phyloP scores from a whole-genome alignment of 75 land plant species.

The Larix kaempferi region DNA sequence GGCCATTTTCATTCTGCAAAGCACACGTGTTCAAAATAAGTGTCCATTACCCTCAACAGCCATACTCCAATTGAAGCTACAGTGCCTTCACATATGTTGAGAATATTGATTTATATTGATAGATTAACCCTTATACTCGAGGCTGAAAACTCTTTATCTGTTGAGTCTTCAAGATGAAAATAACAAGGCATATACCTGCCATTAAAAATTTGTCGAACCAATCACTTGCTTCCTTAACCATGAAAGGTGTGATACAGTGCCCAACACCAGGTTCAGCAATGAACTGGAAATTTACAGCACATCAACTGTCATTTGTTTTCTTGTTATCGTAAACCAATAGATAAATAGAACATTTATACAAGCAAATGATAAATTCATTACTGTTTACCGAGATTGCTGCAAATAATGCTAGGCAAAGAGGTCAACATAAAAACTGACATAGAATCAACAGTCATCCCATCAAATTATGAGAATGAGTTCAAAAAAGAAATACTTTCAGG shows the following conservation, averaged over 20 bases:
- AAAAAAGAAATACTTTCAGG: not conserved
- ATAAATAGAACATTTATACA: not conserved
- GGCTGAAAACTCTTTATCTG: no score
- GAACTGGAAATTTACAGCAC: slow-evolving; percentile 36
- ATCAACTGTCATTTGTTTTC: not conserved
- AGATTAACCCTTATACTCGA: no score
- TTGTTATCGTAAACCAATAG: not conserved
- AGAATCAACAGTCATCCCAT: not conserved
- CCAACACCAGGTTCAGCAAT: slow-evolving; percentile 67
- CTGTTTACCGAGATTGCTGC: not conserved
- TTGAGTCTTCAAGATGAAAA: no score
- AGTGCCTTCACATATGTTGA: no score
- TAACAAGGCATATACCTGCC: slow-evolving; percentile 1
- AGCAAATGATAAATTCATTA: not conserved
- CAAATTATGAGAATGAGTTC: not conserved
- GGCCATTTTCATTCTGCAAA: no score
- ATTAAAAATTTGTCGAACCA: slow-evolving; percentile 75
- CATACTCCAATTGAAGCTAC: no score
- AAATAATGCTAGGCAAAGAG: not conserved
- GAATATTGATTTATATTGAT: no score
- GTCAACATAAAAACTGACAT: not conserved
- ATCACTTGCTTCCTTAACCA: slow-evolving; percentile 74
- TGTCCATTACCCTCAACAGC: no score
- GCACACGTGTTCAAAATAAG: no score
- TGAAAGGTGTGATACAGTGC: slow-evolving; percentile 55